Base-by-base conservation (phyloP, 108 stramenopile genomes). In the Licmophora abbreviata region DNA sequence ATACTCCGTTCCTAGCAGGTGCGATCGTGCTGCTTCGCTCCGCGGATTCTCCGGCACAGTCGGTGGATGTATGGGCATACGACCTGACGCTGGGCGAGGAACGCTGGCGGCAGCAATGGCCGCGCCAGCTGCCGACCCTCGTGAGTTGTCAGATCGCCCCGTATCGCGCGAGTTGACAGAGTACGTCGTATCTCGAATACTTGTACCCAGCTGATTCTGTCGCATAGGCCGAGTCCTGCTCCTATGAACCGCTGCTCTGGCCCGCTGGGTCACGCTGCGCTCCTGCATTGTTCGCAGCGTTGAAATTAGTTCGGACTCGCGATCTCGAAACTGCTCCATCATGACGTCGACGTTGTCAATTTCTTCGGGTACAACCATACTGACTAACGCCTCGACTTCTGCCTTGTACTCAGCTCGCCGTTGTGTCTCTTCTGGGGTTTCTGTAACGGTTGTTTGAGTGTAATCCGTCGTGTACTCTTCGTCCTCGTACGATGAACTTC, bases 281-380 rank as follows among this genome's bases (percentile, higher is more conserved):
- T 78, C 76, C 48, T 82, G 73, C 76, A 82, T 82, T 1, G 71
- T 76, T 36, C 70, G 44, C 2, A 82, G 74, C 10, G 81, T 78
- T 21, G 76, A 67, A 12, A 82, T 38, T 17, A 82, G 69, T 37
- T 73, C 58, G 15, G 73, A 57, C 51, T 82, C 81, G n/a, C 66
- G 63, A 10, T 74, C 81, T 31, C 61, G 29, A 41, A 82, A 82
- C 58, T 82, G 76, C 2, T 50, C 51, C 76, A 82, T 77, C 81
- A 82, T 82, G 14, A 73, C 81, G 34, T 82, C 81, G 33, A 82
- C 56, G 34, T 82, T 74, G 23, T 78, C 74, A 10, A 69, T 44
- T 42, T 82, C 81, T 29, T 82, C 81, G 0, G 81, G 81, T 10
- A 82, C 76, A 14, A 78, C 73, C 15, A 69, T 43, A 22, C 56